phyloP scores from a whole-genome alignment of 768 basidiomycete species.

The Agaricus blazei region DNA sequence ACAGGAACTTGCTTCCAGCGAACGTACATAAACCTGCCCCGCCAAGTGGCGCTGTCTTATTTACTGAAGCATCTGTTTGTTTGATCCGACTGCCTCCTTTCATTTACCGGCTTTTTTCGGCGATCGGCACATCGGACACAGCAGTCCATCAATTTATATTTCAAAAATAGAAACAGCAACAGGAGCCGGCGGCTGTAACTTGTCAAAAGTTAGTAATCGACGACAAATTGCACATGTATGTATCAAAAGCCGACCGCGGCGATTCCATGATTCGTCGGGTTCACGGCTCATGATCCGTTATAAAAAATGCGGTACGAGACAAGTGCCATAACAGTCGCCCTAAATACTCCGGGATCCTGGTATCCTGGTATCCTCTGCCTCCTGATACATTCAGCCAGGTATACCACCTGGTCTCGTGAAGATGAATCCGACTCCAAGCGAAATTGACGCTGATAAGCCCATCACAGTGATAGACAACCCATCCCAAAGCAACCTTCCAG shows the following conservation, averaged over 20 bases:
- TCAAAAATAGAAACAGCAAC: background rate
- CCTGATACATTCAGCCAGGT: background rate
- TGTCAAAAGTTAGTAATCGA: background rate
- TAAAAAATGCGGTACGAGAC: no score
- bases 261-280: no score
- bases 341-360: no score
- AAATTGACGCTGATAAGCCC: background rate
- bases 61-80: no score
- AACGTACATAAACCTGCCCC: no score
- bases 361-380: background rate
- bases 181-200: background rate
- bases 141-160: background rate
- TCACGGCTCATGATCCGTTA: no score
- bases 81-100: no score
- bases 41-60: no score
- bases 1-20: background rate
- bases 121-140: background rate
- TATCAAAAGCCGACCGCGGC: no score
- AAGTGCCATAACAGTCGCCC: no score
- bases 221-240: background rate
- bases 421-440: background rate
- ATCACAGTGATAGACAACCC: background rate
- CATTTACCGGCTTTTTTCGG: no score
- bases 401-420: background rate
- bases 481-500: conserved; percentile 1